Percentiles rank a stretch among this genome's conserved stretches.
Evolutionary conservation across 768 basidiomycete genomes (phyloP).

Genomic region (Rhodotorula graminis): DNA sequence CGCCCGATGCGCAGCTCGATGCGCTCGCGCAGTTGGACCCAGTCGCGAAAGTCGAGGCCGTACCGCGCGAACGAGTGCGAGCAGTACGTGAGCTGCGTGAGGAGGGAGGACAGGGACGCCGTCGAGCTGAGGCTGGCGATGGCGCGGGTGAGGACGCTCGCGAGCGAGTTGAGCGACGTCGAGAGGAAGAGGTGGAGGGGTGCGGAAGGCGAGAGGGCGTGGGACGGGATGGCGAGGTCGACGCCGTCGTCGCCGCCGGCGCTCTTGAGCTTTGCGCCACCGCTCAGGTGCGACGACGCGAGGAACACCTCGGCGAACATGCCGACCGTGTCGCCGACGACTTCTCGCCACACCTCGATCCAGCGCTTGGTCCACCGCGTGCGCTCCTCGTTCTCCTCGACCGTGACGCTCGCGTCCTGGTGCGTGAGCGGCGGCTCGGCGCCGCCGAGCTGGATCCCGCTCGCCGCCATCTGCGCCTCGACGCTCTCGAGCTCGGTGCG

Average conservation of each 20-base stretch:
- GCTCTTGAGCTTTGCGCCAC: background rate
- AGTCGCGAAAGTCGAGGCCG: constrained; percentile 77
- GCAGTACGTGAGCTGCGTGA: constrained; percentile 92
- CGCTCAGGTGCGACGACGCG: constrained; percentile 5
- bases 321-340: constrained; percentile 51
- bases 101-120: constrained; percentile 67
- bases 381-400: constrained; percentile 44
- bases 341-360: constrained; percentile 51
- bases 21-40: constrained; percentile 49
- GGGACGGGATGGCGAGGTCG: background rate
- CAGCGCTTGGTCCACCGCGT: constrained; percentile 48
- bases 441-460: constrained; percentile 16
- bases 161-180: constrained; percentile 48
- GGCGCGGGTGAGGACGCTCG: constrained; percentile 53
- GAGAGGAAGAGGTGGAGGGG: constrained; percentile 62
- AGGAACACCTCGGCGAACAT: constrained; percentile 50
- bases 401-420: background rate
- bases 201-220: constrained; percentile 37
- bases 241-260: background rate
- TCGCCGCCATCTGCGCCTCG: constrained; percentile 34
- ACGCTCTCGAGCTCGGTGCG: constrained; percentile 27
- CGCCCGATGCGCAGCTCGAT: constrained; percentile 16
- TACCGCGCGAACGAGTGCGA: constrained; percentile 84
- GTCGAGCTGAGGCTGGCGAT: constrained; percentile 55
- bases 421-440: background rate